A percentile compares a stretch with the other conserved stretches of the same genome.
Conservation (phyloP, 139 green algal genomes). For the Chlorella sorokiniana region DNA sequence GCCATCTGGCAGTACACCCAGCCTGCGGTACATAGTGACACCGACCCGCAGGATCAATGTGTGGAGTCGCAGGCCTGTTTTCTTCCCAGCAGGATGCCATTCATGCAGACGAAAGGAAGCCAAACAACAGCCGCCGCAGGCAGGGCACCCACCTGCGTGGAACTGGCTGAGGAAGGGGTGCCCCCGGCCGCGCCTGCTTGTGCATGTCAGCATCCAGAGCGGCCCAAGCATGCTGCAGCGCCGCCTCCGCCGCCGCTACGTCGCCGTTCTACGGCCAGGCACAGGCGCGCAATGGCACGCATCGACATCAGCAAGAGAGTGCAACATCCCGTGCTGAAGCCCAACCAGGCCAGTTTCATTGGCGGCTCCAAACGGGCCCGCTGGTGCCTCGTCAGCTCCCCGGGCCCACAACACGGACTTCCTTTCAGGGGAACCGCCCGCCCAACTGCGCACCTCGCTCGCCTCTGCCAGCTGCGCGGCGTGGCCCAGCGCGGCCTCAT, state of each 20-base stretch:
- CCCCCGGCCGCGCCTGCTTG: constrained; percentile 40
- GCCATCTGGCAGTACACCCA: constrained; percentile 76
- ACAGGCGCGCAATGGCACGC: neutral
- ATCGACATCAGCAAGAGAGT: neutral
- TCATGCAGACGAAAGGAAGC: too few relatives aligned
- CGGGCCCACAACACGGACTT: too few relatives aligned
- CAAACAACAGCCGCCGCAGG: too few relatives aligned
- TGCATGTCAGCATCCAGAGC: constrained; percentile 35
- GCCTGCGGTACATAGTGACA: neutral
- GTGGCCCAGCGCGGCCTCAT: constrained; percentile 70
- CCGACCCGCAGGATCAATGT: too few relatives aligned
- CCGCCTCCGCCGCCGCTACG: constrained; percentile 34
- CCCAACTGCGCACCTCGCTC: constrained; percentile 32
- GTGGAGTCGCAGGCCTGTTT: too few relatives aligned
- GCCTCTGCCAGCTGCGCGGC: constrained; percentile 58
- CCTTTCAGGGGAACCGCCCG: too few relatives aligned
- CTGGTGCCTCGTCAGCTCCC: too few relatives aligned
- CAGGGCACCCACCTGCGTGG: too few relatives aligned
- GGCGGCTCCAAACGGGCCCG: too few relatives aligned
- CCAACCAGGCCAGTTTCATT: too few relatives aligned
- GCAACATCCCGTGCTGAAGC: too few relatives aligned
- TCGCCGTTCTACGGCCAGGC: constrained; percentile 49
- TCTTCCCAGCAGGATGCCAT: too few relatives aligned
- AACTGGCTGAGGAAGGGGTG: neutral
- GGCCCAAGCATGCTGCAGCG: constrained; percentile 41